A percentile compares a stretch with the other conserved stretches of the same genome.
Evolutionary conservation across 768 basidiomycete species (phyloP).

Genomic region (Lentinula detonsa): DNA sequence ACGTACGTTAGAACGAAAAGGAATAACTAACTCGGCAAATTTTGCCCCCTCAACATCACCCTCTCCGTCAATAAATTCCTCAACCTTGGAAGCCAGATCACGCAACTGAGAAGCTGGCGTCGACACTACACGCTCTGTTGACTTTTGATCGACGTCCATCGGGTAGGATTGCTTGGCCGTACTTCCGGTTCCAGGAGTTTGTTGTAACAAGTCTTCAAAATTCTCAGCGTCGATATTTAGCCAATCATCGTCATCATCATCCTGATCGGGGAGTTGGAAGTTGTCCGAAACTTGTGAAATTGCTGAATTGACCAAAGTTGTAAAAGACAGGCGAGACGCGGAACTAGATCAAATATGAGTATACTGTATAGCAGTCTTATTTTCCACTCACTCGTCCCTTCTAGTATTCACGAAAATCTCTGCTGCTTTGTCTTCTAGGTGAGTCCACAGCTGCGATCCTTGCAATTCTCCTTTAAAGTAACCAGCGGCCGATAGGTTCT

Average conservation of each 20-base stretch:
- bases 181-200: constrained; percentile 16
- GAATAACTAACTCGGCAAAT: constrained; percentile 75
- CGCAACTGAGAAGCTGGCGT: constrained; percentile 67
- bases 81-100: constrained; percentile 78
- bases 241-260: constrained; percentile 81
- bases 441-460: constrained; percentile 73
- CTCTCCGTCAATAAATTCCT: constrained; percentile 84
- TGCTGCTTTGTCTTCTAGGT: constrained; percentile 66
- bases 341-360: constrained; percentile 29
- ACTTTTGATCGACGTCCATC: constrained; percentile 48
- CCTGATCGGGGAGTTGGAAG: constrained; percentile 16
- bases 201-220: constrained; percentile 69
- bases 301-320: constrained; percentile 62
- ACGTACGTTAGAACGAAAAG: not conserved
- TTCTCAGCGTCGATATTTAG: constrained; percentile 70
- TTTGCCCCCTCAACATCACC: constrained; percentile 85
- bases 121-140: constrained; percentile 49
- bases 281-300: constrained; percentile 35
- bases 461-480: constrained; percentile 79
- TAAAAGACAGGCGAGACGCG: constrained; percentile 68
- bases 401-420: constrained; percentile 57
- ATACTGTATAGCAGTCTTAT: not conserved
- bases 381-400: constrained; percentile 55
- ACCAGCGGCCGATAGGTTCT: constrained; percentile 52
- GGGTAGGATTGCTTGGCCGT: constrained; percentile 17